Evolutionary conservation across 1,284 basidiomycete species (phyloP), one percentile per base, ranked within the genome.

Genomic region (Cronartium quercuum): DNA sequence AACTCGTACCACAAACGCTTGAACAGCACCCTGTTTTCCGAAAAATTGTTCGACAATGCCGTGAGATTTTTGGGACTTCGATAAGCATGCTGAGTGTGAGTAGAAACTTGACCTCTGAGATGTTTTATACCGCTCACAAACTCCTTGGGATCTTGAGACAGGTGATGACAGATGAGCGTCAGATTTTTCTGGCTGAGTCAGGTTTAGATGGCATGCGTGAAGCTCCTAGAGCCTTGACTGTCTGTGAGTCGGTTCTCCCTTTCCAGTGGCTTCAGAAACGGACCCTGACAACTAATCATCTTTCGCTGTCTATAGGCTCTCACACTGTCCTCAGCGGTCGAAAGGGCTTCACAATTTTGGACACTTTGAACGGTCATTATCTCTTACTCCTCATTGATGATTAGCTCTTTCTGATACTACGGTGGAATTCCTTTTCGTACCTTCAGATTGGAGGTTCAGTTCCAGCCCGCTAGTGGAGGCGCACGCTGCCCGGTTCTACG

Each of bases 111-210:
- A 37, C 47, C 63, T 35, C 18, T 42, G 18, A n/a, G 29, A 3
- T 41, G 24, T 12, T 34, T 42, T 47, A 63, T 35, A 6, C 38
- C 35, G 6, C 15, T 13, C 24, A 38, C 13, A 34, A 41, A 7
- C 12, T 29, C n/a, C 29, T 24, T n/a, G 42, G 60, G 6, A 34
- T 61, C 34, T 3, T 12, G 15, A 10, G 6, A 37, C 60, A 61
- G 60, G 37, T 61, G 18, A 76, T 80, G 37, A 77, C 78, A 63
- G 78, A 78, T 37, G 77, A 79, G 12, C 64, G 71, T 34, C 79
- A 79, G 66, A 67, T 79, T 38, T 79, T 79, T 77, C 70, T 80
- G 37, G 79, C 78, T 4, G 60, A 61, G 35, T 61, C 60, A 61
- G 60, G 60, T 6, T 35, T 61, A 18, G 13, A 15, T 15, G n/a